A percentile compares a stretch with the other conserved stretches of the same genome.
These are phyloP conservation scores for Pleochaeta shiraiana DNA, from an alignment of 2,329 filamentous ascomycete species.

Conservation along the genomic window DNA sequence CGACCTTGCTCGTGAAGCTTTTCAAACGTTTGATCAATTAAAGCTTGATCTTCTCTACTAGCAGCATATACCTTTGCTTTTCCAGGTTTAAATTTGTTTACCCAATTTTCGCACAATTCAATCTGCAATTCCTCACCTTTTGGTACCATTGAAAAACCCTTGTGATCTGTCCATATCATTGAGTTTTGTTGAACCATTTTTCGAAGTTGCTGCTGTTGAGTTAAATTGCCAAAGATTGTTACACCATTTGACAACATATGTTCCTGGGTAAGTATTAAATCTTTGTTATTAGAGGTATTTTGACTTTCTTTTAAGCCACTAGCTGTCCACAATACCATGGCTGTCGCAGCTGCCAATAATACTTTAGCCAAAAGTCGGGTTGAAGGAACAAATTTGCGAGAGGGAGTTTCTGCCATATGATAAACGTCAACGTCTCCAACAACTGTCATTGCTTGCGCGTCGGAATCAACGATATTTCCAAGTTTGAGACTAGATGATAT, in stretches of 20 bases:
- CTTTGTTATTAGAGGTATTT: background rate
- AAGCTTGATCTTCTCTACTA: no score
- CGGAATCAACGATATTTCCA: background rate
- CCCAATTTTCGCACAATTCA: no score
- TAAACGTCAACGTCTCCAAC: background rate
- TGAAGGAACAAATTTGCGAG: background rate
- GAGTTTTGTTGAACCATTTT: background rate
- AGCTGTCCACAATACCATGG: background rate
- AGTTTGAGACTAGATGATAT: background rate
- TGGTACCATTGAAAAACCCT: background rate
- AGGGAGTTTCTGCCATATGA: background rate
- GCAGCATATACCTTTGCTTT: no score
- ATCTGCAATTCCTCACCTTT: background rate
- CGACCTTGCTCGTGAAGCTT: background rate
- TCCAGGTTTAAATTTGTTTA: no score
- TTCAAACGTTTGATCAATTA: no score
- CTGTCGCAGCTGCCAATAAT: background rate
- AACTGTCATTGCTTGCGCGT: background rate
- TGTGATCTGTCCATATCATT: background rate
- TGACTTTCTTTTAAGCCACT: background rate
- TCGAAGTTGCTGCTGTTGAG: background rate
- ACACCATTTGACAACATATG: background rate
- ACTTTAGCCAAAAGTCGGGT: background rate
- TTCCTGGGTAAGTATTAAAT: background rate
- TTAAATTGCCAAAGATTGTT: background rate